Evolutionary conservation across 306 rosid species (phyloP).

Genomic region (Vigna angularis): DNA sequence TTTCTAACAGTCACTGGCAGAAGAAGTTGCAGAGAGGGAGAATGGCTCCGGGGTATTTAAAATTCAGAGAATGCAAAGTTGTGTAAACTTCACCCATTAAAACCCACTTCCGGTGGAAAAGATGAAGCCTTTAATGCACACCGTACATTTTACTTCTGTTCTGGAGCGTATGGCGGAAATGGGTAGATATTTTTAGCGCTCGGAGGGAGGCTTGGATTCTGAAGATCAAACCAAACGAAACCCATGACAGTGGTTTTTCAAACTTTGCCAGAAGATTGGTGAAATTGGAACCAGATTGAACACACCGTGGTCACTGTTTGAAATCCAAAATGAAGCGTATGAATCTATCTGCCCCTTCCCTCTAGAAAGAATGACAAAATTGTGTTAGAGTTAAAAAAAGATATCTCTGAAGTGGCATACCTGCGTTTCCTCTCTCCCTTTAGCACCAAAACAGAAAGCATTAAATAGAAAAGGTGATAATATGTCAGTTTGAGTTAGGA

Average conservation of each 20-base stretch:
- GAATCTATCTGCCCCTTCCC: constrained; percentile 3
- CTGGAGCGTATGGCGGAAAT: background rate
- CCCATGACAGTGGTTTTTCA: background rate
- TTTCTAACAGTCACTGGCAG: constrained; percentile 1
- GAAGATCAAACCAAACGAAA: constrained; percentile 5
- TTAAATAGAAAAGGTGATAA: constrained; percentile 18
- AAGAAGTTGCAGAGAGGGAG: background rate
- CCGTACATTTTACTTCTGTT: constrained; percentile 1
- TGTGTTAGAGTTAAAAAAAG: background rate
- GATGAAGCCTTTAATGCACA: background rate
- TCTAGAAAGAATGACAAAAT: constrained; percentile 24
- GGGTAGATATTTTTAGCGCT: constrained; percentile 21
- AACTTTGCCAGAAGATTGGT: background rate
- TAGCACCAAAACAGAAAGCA: constrained; percentile 33
- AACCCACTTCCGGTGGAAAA: background rate
- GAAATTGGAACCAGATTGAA: background rate
- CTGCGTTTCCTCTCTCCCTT: background rate
- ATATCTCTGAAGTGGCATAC: constrained; percentile 21
- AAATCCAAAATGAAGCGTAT: constrained; percentile 4
- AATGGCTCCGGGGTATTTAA: background rate
- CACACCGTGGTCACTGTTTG: background rate
- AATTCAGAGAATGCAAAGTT: background rate
- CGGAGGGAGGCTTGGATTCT: constrained; percentile 19
- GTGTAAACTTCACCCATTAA: background rate
- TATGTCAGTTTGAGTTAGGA: constrained; percentile 6